These are phyloP conservation scores for Xylaria sp. DNA, from an alignment of 2,329 filamentous ascomycete genomes.

Conservation along the genomic window DNA sequence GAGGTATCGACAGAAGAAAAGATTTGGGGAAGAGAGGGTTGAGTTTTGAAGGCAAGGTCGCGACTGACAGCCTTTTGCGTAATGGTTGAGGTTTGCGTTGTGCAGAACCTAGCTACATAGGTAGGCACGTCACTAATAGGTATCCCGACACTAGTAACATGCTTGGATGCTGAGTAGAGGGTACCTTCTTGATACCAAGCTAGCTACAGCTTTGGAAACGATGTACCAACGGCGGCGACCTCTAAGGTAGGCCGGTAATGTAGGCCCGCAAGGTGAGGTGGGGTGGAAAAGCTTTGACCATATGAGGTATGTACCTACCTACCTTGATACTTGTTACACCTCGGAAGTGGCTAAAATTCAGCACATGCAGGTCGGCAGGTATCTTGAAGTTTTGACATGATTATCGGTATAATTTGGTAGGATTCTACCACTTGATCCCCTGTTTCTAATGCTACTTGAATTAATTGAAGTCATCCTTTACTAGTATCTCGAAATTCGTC, in stretches of 20 bases:
- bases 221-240: neutral
- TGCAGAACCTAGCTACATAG: constrained; percentile 14
- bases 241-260: neutral
- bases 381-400: neutral
- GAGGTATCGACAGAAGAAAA: constrained; percentile 19
- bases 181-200: neutral
- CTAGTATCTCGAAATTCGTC: no score
- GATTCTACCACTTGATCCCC: no score
- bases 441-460: no score
- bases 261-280: constrained; percentile 13
- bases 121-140: constrained; percentile 16
- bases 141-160: constrained; percentile 16
- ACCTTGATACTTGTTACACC: neutral
- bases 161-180: neutral
- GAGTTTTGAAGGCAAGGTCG: constrained; percentile 30
- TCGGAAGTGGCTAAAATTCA: neutral
- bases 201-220: neutral
- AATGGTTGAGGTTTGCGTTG: constrained; percentile 37
- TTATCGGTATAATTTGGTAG: neutral
- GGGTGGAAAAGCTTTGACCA: constrained; percentile 25
- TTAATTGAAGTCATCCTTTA: no score
- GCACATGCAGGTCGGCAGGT: neutral
- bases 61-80: constrained; percentile 37
- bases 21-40: constrained; percentile 31
- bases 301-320: neutral